These are phyloP conservation scores for Myriosclerotinia curreyana DNA, from an alignment of 2,329 filamentous ascomycete species.

Conservation along the genomic window DNA sequence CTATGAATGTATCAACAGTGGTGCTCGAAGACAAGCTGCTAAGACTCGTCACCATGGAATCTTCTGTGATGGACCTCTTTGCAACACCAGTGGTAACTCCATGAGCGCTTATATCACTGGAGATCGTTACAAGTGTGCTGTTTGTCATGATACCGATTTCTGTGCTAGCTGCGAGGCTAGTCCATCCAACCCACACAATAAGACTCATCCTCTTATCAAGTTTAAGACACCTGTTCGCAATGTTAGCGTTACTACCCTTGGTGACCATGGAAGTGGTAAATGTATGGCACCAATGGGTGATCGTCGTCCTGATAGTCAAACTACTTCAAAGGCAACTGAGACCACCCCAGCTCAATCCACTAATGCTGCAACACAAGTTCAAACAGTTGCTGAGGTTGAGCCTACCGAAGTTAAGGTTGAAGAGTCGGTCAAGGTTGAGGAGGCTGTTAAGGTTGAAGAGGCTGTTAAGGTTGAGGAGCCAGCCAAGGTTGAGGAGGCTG, in stretches of 20 bases:
- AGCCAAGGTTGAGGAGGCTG: slow-evolving; percentile 28
- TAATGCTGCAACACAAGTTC: slow-evolving; percentile 59
- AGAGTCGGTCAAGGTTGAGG: slow-evolving; percentile 19
- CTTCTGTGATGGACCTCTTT: slow-evolving; percentile 92
- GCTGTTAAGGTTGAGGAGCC: too few relatives aligned
- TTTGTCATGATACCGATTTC: slow-evolving; percentile 93
- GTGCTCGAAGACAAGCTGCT: slow-evolving; percentile 43
- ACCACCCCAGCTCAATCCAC: slow-evolving; percentile 46
- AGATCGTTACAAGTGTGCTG: slow-evolving; percentile 92
- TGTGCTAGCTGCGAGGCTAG: slow-evolving; percentile 90
- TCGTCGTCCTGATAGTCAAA: slow-evolving; percentile 39
- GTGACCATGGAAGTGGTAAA: slow-evolving; percentile 68
- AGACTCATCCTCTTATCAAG: slow-evolving; percentile 95
- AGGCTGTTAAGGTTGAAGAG: too few relatives aligned
- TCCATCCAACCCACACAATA: slow-evolving; percentile 82
- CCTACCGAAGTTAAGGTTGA: slow-evolving; percentile 51
- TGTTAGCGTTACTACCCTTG: slow-evolving; percentile 80
- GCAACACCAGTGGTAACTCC: slow-evolving; percentile 55
- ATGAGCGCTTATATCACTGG: slow-evolving; percentile 74
- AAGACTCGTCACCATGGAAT: slow-evolving; percentile 72
- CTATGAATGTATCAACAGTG: slow-evolving; percentile 63
- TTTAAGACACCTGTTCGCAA: slow-evolving; percentile 90
- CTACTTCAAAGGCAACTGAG: slow-evolving; percentile 52
- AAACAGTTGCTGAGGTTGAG: slow-evolving; percentile 71
- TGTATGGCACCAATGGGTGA: slow-evolving; percentile 72